Base-by-base conservation (phyloP, 768 basidiomycete species). In the Leucosporidium creatinivorum region DNA sequence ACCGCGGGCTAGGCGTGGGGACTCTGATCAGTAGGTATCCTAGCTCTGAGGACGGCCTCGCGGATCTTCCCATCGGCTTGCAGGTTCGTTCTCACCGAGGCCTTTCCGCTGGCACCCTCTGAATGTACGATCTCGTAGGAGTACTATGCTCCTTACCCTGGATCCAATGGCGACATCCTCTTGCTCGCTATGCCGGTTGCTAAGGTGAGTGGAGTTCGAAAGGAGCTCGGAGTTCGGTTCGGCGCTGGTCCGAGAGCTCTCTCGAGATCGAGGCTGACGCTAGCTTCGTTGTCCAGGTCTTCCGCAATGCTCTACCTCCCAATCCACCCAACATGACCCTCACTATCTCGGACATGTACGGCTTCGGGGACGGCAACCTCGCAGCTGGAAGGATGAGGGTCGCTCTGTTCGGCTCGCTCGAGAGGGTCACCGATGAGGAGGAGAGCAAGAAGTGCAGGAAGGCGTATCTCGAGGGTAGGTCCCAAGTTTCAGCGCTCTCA, bases 91-190 rank as follows among this genome's bases (percentile, higher is more conserved):
- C 10, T 33, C 33, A 10, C 33, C 33, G 33, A 33, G 33, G 5
- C 33, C 33, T 33, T 33, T 33, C 10, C 33, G 33, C 33, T n/a
- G n/a, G n/a, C n/a, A n/a, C n/a, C n/a, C n/a, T n/a, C n/a, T n/a
- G n/a, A n/a, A n/a, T n/a, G n/a, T n/a, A n/a, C n/a, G n/a, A n/a
- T n/a, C n/a, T n/a, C n/a, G 33, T 33, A 33, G 55, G 71, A 73
- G 63, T 73, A 69, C 68, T 73, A 73, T 44, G 71, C 71, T 2
- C 65, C 51, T 12, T 73, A 69, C 66, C 71, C 71, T 12, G 68
- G 67, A 23, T 69, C 62, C 50, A 62, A 65, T 18, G 71, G 71
- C 23, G 71, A 73, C 54, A 51, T 73, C n/a, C 60, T 69, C 31
- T 33, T 73, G 23, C 61, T 73, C 55, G 71, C 68, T 3, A 73